Conservation (phyloP, 345 rosid species). For the Mercurialis annua region DNA sequence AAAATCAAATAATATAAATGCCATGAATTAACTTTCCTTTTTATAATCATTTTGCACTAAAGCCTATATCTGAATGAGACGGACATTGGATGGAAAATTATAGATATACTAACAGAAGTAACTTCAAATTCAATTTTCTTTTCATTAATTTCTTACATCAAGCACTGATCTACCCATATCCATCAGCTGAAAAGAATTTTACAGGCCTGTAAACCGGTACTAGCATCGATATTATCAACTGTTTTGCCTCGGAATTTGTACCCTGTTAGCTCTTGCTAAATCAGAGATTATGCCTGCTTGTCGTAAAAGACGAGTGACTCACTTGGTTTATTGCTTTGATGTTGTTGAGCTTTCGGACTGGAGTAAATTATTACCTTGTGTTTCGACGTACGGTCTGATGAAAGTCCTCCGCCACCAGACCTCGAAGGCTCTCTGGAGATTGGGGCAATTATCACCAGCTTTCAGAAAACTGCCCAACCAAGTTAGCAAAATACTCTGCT, state of each 20-base stretch:
- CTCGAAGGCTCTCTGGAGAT: constrained; percentile 92
- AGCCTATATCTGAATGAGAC: no score
- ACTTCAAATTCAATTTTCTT: constrained; percentile 1
- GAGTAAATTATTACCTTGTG: constrained; percentile 31
- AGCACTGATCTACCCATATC: constrained; percentile 26
- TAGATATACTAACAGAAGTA: neutral
- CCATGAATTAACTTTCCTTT: no score
- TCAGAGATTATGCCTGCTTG: constrained; percentile 2
- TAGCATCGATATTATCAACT: neutral
- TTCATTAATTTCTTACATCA: constrained; percentile 15
- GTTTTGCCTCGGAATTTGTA: constrained; percentile 3
- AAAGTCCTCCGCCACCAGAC: constrained; percentile 99
- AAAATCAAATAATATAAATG: no score
- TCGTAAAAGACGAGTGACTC: constrained; percentile 9
- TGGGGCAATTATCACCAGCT: constrained; percentile 90
- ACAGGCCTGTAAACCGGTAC: neutral
- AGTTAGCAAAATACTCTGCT: constrained; percentile 69
- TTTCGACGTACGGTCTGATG: constrained; percentile 64
- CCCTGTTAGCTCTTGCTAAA: constrained; percentile 9
- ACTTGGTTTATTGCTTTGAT: constrained; percentile 21
- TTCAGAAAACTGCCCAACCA: constrained; percentile 87
- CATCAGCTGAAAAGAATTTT: constrained; percentile 14
- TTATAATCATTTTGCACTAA: no score
- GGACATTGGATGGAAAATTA: neutral
- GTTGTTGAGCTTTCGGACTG: constrained; percentile 32